Base-by-base conservation (phyloP, 345 rosid genomes). In the Linum tenue region DNA sequence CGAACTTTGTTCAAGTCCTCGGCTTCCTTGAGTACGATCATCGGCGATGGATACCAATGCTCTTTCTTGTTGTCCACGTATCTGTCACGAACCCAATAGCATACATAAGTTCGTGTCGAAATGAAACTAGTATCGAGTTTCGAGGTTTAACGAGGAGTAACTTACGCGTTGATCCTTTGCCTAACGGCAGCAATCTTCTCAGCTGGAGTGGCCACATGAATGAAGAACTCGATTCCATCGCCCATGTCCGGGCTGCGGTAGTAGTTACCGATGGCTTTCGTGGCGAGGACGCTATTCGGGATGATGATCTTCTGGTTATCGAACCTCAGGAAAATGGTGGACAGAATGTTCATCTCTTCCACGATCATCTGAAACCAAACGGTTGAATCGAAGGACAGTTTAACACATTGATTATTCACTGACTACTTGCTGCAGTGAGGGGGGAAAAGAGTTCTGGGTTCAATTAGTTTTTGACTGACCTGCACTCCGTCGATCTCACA, bases 191-290 rank as follows among this genome's bases (percentile, higher is more conserved):
- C 71, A 5, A 90, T 64, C 60, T 85, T 90, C 36, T 88, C 97
- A 0, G 71, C 64, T 1, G 96, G 97, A 65, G 96, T 88, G 9
- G 87, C 70, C 9, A 90, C 42, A 55, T 94, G 97, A 80, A 94
- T 61, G 43, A 50, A 80, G 82, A 92, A 92, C 64, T 88, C 92
- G 5, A 92, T 55, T 2, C 73, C 71, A 3, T 92, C 98, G 14
- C 84, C 85, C 97, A 90, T 94, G 58, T 94, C 99, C 0, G 97
- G 97, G 73, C 99, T 94, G 0, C 95, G 85, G 64, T 90, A 90
- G 73, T 42, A 94, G 77, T 90, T 94, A 50, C 81, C 75, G 40
- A 94, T 90, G 50, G 97, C 68, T 66, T 73, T 88, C n/a, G 79
- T 73, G 37, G 92, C 83, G 7, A 94, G 86, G 72, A 81, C 71